Base-by-base conservation (phyloP, 768 basidiomycete species). In the Pholiota conissans region DNA sequence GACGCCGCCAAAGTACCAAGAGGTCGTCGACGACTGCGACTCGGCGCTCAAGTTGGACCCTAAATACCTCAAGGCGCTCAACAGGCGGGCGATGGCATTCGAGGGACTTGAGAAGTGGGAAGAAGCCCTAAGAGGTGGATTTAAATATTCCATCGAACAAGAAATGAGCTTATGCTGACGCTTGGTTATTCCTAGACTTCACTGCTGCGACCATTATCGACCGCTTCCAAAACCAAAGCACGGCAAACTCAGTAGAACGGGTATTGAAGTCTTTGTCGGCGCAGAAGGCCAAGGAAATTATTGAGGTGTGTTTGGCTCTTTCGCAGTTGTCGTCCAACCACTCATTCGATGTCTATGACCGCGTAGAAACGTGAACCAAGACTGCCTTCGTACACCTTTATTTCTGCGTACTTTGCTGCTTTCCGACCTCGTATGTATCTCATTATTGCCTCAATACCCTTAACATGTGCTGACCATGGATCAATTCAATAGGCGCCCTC, bases 171-270 rank as follows among this genome's bases (percentile, higher is more conserved):
- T 16, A 39, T 18, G 18, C 10, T 35, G 6, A 13, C 16, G 0
- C 27, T 28, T 49, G 27, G 6, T 16, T 18, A 1, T 22, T 8
- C 13, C 20, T 61, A 95, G 96, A 99, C 72, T 98, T 87, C 78
- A 98, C 96, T 0, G 93, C 96, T n/a, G 88, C 91, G 0, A 94
- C 95, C 14, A 96, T 99, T 62, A 82, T 99, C 39, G 93, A 95
- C 72, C 87, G 89, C 66, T 97, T 98, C 84, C 81, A 87, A 68
- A 93, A 95, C 67, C 84, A 90, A 60, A 63, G 76, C 0, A 89
- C 94, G 1, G 84, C 90, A 3, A 80, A 85, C 52, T 78, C 91
- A 0, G 93, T 98, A 7, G 97, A 98, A 70, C 85, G 94, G n/a
- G 91, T 96, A 18, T 74, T 98, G 67, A 95, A 95, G 74, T 86